phyloP scores from a whole-genome alignment of 83 land plant species.

The Picea engelmannii region DNA sequence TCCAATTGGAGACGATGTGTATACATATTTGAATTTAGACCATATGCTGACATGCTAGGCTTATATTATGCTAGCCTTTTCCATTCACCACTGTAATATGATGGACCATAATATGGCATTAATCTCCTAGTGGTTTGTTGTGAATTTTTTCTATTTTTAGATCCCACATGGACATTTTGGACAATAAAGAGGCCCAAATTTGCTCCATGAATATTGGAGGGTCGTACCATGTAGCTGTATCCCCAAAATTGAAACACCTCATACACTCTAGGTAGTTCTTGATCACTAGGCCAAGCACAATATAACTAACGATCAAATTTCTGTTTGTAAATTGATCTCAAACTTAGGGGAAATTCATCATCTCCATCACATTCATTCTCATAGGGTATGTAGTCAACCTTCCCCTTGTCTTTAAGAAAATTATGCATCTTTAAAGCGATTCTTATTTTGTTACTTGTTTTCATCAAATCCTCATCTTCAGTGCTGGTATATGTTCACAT shows the following conservation, averaged over 20 bases:
- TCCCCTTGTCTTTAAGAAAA: too few species aligned
- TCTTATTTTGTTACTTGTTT: too few species aligned
- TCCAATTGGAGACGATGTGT: neutral
- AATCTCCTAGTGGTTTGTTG: neutral
- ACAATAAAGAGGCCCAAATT: neutral
- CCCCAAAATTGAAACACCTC: neutral
- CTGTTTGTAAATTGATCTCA: slow-evolving; percentile 1
- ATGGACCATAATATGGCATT: slow-evolving; percentile 5
- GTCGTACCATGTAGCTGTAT: too few species aligned
- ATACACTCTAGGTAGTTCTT: neutral
- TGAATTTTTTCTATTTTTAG: neutral
- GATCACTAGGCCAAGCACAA: neutral
- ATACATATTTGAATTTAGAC: neutral
- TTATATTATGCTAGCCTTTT: too few species aligned
- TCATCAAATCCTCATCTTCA: too few species aligned
- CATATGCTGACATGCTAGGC: neutral
- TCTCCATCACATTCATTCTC: too few species aligned
- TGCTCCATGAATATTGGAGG: too few species aligned
- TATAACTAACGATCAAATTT: neutral
- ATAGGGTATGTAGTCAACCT: too few species aligned
- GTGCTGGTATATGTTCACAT: too few species aligned
- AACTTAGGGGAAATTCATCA: neutral
- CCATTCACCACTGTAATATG: neutral
- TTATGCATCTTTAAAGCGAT: too few species aligned
- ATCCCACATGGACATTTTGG: neutral